Conservation (phyloP, 768 basidiomycete species). For the Pleurotus citrinopileatus region DNA sequence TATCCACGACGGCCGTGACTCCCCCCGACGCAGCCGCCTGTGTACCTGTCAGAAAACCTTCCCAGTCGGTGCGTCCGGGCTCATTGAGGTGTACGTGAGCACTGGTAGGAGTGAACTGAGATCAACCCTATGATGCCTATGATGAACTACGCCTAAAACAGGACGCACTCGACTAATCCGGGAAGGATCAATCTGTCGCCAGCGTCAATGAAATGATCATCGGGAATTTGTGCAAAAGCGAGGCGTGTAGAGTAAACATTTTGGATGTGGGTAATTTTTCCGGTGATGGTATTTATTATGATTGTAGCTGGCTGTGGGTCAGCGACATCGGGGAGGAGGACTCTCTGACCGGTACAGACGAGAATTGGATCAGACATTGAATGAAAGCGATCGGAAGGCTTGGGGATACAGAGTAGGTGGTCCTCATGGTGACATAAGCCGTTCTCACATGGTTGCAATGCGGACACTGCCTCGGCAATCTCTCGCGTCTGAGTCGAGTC, state of each 20-base stretch:
- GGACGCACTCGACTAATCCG: conserved; percentile 76
- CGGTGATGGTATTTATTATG: conserved; percentile 50
- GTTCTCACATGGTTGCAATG: conserved; percentile 9
- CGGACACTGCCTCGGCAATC: neutral
- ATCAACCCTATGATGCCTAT: conserved; percentile 3
- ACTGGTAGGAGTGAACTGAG: conserved; percentile 34
- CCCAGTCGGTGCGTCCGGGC: conserved; percentile 92
- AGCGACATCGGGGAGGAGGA: conserved; percentile 51
- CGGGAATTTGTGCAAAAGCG: conserved; percentile 25
- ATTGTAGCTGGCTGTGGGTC: conserved; percentile 64
- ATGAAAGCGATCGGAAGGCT: conserved; percentile 19
- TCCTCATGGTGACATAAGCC: conserved; percentile 3
- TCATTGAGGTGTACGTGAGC: conserved; percentile 93
- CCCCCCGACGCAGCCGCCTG: conserved; percentile 89
- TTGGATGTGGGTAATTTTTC: conserved; percentile 57
- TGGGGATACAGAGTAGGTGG: conserved; percentile 17
- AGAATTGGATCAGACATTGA: neutral
- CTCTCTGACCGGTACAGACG: conserved; percentile 52
- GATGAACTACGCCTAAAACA: neutral
- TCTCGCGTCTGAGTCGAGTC: neutral
- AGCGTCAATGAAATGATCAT: conserved; percentile 49
- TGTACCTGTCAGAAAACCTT: conserved; percentile 92
- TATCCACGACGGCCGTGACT: conserved; percentile 94
- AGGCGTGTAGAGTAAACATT: conserved; percentile 27
- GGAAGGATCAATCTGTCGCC: conserved; percentile 64